Evolutionary conservation across 1,139 yeast genomes (phyloP).

Genomic region (Candida sanyaensis): DNA sequence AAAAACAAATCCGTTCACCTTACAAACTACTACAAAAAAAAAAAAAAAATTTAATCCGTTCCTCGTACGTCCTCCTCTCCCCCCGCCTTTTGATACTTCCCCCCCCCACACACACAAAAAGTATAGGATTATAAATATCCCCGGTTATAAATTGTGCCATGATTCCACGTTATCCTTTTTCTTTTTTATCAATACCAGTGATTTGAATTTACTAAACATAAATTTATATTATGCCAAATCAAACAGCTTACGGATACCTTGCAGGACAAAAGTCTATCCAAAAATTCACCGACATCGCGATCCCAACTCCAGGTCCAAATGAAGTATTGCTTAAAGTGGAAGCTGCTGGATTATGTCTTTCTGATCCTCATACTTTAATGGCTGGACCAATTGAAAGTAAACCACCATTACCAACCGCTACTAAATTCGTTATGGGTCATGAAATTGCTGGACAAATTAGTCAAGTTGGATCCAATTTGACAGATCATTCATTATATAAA

Average conservation of each 20-base stretch:
- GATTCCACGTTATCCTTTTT: no score
- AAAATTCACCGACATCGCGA: constrained; percentile 31
- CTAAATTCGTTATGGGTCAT: constrained; percentile 54
- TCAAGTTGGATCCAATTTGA: constrained; percentile 37
- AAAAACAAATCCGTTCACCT: background rate
- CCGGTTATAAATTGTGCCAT: background rate
- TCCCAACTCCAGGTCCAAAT: constrained; percentile 34
- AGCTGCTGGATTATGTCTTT: constrained; percentile 55
- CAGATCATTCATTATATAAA: constrained; percentile 26
- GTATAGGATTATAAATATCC: background rate
- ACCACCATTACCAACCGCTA: constrained; percentile 20
- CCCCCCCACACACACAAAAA: background rate
- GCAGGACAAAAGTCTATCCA: constrained; percentile 22
- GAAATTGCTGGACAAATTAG: constrained; percentile 55
- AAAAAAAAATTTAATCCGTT: background rate
- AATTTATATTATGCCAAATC: constrained; percentile 12
- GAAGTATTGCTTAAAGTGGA: constrained; percentile 48
- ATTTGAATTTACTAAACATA: no score
- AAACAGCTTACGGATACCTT: constrained; percentile 27
- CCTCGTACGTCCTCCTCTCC: background rate
- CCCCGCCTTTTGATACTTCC: background rate
- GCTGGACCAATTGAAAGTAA: constrained; percentile 22
- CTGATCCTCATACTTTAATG: constrained; percentile 48
- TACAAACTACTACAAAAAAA: background rate
- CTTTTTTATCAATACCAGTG: no score